Evolutionary conservation across 2,329 filamentous ascomycete species (phyloP), one percentile per base, ranked within the genome.

Genomic region (Botryotinia narcissicola): DNA sequence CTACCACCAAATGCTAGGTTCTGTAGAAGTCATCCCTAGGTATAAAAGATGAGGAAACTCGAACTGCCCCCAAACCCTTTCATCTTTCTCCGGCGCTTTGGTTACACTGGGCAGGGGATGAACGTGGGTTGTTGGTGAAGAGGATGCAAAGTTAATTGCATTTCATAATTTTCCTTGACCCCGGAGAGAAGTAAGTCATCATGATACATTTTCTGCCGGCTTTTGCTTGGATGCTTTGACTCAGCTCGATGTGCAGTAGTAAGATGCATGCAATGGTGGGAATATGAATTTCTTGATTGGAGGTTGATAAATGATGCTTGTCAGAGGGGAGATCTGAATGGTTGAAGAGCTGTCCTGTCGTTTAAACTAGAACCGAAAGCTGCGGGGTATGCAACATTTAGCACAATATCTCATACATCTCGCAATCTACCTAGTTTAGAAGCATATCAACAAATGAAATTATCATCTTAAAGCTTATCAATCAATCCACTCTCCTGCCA

Each of bases 361-460:
- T 69, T 69, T 72, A 69, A 68, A 72, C 16, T 64, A 60, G 66
- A 69, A 69, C n/a, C 66, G 66, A 69, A 60, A 59, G 48, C 66
- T 72, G 71, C 71, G 71, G 71, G 71, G 71, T 72, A 72, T 61
- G 71, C 71, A 72, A 69, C 54, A 57, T 69, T 60, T 18, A 57
- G 66, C 40, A 29, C 37, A 57, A 35, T 68, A 54, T 68, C 64
- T 46, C 46, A 68, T 67, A 54, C 64, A 68, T 57, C 46, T 67
- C 16, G 64, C 46, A 67, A n/a, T 40, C 35, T 67, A 57, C 66
- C 66, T 57, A 25, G 18, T 32, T 37, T 4, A 42, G 35, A 57
- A 59, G 29, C 66, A 25, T 57, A 32, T 44, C 40, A 32, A 69
- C 37, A 69, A 68, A 69, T 57, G 48, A 57, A 68, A 57, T 68